phyloP scores from a whole-genome alignment of 1,284 basidiomycete species.

The Rhodotorula sp. region DNA sequence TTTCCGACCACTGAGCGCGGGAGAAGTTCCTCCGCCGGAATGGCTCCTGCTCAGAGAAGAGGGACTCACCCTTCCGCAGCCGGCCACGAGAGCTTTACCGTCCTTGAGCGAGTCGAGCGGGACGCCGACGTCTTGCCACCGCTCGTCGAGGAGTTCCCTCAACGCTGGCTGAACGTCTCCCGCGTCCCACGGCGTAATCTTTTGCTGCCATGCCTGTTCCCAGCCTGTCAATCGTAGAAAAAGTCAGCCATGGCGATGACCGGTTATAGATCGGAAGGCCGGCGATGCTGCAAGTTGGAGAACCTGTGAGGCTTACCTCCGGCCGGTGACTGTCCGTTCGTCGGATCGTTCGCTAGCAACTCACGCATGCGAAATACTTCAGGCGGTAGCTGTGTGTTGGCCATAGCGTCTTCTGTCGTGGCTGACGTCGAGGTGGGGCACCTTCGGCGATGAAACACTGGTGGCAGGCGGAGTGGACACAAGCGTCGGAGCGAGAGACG shows the following conservation, averaged over 20 bases:
- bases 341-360: conserved; percentile 10
- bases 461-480: neutral
- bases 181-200: conserved; percentile 28
- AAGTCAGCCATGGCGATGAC: neutral
- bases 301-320: neutral
- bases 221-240: conserved; percentile 4
- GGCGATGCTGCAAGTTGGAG: too few relatives aligned
- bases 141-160: conserved; percentile 28
- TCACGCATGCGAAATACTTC: conserved; percentile 5
- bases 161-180: conserved; percentile 29
- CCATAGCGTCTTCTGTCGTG: neutral
- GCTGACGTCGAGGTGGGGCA: neutral
- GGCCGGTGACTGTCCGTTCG: conserved; percentile 1
- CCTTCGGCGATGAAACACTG: neutral
- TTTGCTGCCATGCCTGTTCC: conserved; percentile 28
- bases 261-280: neutral
- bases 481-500: neutral
- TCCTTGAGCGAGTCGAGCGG: conserved; percentile 8
- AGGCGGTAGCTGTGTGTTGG: neutral
- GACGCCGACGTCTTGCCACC: conserved; percentile 16
- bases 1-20: too few relatives aligned
- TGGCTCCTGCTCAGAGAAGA: neutral
- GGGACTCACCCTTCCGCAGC: conserved; percentile 26
- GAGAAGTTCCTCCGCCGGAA: too few relatives aligned
- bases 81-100: conserved; percentile 28